Evolutionary conservation across 257 asterid species (phyloP), one percentile per base, ranked within the genome.

Genomic region (Solanum chilense): DNA sequence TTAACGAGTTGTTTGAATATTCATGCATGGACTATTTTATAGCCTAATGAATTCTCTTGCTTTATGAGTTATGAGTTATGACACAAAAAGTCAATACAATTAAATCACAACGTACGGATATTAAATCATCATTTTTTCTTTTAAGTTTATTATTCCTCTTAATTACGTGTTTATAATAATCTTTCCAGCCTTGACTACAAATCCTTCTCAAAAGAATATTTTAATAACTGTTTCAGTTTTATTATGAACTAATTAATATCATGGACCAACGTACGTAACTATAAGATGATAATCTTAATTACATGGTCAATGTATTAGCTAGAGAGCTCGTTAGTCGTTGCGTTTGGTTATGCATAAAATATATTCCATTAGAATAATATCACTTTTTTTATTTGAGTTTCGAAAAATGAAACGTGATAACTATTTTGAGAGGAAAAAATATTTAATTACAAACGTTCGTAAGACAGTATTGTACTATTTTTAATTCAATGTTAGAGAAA

Each of bases 361-460:
- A 60, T 60, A 60, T 23, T 12, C 56, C 18, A 5, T 75, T 41
- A 1, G 1, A 39, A 8, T 23, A 39, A 15, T 41, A 39, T 75
- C 7, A 1, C 31, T 20, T 35, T 9, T 14, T n/a, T 62, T 21
- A 10, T 7, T 62, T n/a, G 29, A 10, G 0, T 62, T n/a, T 62
- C 0, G 3, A 23, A 23, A 62, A 62, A 11, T 4, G 0, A 62
- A 62, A 64, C 1, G 8, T 11, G 33, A 62, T 4, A 11, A 62
- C 3, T n/a, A n/a, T 1, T 4, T n/a, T n/a, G 16, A 62, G 33
- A 1, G 1, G 0, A 12, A 20, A 10, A n/a, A 10, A 0, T 10
- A n/a, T 10, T 62, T 62, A 62, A n/a, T n/a, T 64, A 16, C 18
- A 64, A 64, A n/a, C 15, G 71, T n/a, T 6, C 8, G 13, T n/a